A percentile compares a stretch with the other conserved stretches of the same genome.
Conservation (phyloP, 495 filamentous ascomycete genomes). For the Podospora pseudoanserina region DNA sequence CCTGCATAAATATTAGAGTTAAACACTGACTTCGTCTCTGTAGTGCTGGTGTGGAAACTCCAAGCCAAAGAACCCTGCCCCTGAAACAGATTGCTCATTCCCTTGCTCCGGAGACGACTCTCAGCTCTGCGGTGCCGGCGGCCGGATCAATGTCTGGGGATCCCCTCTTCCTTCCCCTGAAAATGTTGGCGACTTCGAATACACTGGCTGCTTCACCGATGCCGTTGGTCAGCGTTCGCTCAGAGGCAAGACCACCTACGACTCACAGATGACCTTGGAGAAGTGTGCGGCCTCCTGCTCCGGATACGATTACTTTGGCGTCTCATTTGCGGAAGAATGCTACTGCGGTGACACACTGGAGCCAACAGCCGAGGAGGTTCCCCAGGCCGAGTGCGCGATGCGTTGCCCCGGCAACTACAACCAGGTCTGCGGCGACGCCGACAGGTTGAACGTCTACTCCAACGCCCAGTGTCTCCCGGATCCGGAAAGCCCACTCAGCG, state of each 20-base stretch:
- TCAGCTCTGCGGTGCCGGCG: constrained; percentile 35
- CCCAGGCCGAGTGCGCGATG: constrained; percentile 19
- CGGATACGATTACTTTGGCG: constrained; percentile 22
- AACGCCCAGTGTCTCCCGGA: constrained; percentile 11
- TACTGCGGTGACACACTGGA: constrained; percentile 20
- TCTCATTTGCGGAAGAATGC: constrained; percentile 22
- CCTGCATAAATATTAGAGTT: not conserved
- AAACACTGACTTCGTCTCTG: not conserved
- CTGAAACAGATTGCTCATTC: constrained; percentile 17
- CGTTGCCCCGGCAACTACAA: constrained; percentile 19
- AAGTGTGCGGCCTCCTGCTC: constrained; percentile 28
- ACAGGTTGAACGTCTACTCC: constrained; percentile 33
- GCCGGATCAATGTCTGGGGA: constrained; percentile 35
- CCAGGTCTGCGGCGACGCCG: constrained; percentile 15
- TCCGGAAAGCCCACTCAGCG: constrained; percentile 25
- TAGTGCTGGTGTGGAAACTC: constrained; percentile 21
- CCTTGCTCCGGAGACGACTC: constrained; percentile 34
- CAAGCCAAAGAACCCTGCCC: constrained; percentile 1
- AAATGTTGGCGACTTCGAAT: constrained; percentile 8
- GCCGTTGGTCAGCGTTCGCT: constrained; percentile 6
- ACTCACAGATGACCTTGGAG: constrained; percentile 31
- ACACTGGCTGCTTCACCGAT: constrained; percentile 21
- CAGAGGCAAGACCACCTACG: constrained; percentile 11
- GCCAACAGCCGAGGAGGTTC: not conserved
- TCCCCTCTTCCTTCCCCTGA: constrained; percentile 10